Conservation (phyloP, 805 yeast species). For the Komagataella pastoris region DNA sequence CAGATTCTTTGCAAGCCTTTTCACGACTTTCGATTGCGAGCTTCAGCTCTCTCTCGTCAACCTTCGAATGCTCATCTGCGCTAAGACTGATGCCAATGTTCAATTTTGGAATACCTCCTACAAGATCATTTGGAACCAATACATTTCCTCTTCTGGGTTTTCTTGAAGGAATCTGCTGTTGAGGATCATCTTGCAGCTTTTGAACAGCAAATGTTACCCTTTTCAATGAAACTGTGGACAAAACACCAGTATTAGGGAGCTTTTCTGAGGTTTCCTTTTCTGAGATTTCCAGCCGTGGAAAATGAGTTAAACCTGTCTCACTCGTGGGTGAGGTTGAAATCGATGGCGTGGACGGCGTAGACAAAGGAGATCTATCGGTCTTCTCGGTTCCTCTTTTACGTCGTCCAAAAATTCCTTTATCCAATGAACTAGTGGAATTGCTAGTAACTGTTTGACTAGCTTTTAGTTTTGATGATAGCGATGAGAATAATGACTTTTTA, state of each 20-base stretch:
- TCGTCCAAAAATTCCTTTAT: constrained; percentile 1
- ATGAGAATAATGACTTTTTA: constrained; percentile 16
- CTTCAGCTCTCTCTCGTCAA: constrained; percentile 33
- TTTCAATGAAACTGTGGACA: constrained; percentile 21
- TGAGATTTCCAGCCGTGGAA: background rate
- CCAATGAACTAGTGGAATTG: constrained; percentile 5
- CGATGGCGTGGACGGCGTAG: background rate
- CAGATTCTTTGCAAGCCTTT: constrained; percentile 43
- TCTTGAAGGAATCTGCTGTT: constrained; percentile 48
- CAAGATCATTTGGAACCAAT: constrained; percentile 51
- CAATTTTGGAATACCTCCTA: constrained; percentile 47
- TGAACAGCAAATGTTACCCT: constrained; percentile 41
- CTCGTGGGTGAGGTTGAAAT: constrained; percentile 1
- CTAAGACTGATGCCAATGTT: constrained; percentile 55
- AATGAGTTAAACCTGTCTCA: background rate
- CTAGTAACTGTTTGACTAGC: constrained; percentile 1
- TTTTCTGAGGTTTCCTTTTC: background rate
- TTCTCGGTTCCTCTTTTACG: background rate
- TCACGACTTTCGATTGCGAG: constrained; percentile 48
- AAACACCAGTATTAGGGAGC: background rate
- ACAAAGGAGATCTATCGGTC: background rate
- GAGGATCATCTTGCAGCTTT: constrained; percentile 36
- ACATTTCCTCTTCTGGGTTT: constrained; percentile 42
- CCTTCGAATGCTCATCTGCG: constrained; percentile 16
- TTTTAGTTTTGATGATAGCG: constrained; percentile 20